Conservation (phyloP, 2,329 filamentous ascomycete genomes). For the Microdochium nivale region DNA sequence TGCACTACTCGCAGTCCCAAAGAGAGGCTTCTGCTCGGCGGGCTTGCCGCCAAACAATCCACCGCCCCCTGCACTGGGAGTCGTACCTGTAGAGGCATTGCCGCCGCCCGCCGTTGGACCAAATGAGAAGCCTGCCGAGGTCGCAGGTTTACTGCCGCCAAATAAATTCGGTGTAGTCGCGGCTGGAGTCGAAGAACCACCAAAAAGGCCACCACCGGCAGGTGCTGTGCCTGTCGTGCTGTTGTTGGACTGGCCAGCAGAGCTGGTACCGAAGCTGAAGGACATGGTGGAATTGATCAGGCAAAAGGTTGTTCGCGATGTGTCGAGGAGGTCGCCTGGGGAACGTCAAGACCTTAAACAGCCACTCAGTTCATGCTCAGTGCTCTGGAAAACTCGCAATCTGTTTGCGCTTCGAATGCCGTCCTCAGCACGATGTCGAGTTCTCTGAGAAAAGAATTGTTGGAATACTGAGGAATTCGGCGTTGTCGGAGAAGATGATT, state of each 20-base stretch:
- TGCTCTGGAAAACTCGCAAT: neutral
- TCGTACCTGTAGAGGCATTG: conserved; percentile 14
- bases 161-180: conserved; percentile 18
- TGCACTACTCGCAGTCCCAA: conserved; percentile 3
- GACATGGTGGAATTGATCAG: conserved; percentile 16
- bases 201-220: conserved; percentile 32
- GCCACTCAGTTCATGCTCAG: neutral
- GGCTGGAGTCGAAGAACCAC: conserved; percentile 16
- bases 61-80: conserved; percentile 17
- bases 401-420: neutral
- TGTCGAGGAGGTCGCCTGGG: neutral
- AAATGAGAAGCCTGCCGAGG: conserved; percentile 1
- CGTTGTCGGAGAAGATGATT: neutral
- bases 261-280: conserved; percentile 22
- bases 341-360: neutral
- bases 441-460: neutral
- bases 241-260: conserved; percentile 16
- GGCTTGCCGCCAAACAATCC: conserved; percentile 18
- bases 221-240: conserved; percentile 29
- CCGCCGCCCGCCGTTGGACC: conserved; percentile 6
- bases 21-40: conserved; percentile 5
- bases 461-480: neutral
- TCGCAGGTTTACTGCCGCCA: conserved; percentile 8
- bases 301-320: neutral
- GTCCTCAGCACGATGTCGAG: neutral